These are phyloP conservation scores for Phaseolus lunatus DNA, from an alignment of 306 rosid genomes.

Conservation along the genomic window DNA sequence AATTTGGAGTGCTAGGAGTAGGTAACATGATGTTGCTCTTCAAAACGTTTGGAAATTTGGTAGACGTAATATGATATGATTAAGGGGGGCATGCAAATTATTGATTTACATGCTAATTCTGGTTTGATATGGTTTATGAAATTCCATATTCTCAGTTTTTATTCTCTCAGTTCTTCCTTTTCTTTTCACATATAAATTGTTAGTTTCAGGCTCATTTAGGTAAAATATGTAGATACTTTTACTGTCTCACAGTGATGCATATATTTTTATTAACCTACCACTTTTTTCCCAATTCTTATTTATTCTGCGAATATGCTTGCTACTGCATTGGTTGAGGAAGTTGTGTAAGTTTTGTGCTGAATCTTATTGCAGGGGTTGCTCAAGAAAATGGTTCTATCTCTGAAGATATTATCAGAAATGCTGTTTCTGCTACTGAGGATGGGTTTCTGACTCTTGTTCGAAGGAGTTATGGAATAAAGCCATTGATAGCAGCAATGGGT, in stretches of 20 bases:
- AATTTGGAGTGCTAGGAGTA: slow-evolving; percentile 18
- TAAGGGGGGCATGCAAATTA: neutral
- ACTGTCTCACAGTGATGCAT: neutral
- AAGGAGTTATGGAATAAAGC: slow-evolving; percentile 74
- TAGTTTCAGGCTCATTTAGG: neutral
- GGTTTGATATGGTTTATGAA: slow-evolving; percentile 25
- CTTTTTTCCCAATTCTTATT: neutral
- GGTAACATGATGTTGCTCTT: slow-evolving; percentile 2
- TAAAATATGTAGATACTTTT: neutral
- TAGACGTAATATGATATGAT: slow-evolving; percentile 14
- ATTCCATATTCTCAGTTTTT: neutral
- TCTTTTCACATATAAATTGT: neutral
- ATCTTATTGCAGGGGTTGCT: slow-evolving; percentile 67
- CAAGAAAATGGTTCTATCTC: slow-evolving; percentile 70
- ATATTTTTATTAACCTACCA: neutral
- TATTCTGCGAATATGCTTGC: neutral
- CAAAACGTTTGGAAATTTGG: slow-evolving; percentile 4
- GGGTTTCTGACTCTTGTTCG: slow-evolving; percentile 87
- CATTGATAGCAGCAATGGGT: slow-evolving; percentile 80
- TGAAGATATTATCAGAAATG: slow-evolving; percentile 67
- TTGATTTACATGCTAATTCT: slow-evolving; percentile 33
- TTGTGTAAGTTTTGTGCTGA: slow-evolving; percentile 35
- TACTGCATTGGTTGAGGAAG: slow-evolving; percentile 33
- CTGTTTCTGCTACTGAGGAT: slow-evolving; percentile 86
- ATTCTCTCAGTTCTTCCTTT: neutral